Base-by-base conservation (phyloP, 2,329 filamentous ascomycete genomes). In the Botrytis aclada region DNA sequence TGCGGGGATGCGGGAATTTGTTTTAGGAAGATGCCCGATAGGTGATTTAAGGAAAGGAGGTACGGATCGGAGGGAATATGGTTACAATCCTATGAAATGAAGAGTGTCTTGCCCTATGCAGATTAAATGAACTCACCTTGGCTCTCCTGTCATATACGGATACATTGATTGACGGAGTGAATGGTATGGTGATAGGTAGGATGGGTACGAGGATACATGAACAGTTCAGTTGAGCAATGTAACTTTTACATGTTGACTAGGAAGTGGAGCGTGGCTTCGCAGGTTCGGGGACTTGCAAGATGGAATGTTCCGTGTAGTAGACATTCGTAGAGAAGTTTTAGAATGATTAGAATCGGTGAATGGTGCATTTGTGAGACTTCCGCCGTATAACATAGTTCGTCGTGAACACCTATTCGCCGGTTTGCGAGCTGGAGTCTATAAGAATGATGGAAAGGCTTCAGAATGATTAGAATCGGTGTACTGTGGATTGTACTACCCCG, bases 261-360 rank as follows among this genome's bases (percentile, higher is more conserved):
- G 47, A 72, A 43, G 51, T 34, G n/a, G 66, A 51, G 47, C 63
- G 62, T 72, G 62, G 70, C 70, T 67, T 67, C 70, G 62, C 62
- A 72, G 62, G 69, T 47, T 61, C 70, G 70, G 70, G 51, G 70
- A 72, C 70, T 72, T 67, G 63, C 60, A 51, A 37, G 70, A 72
- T 72, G 37, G 8, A 51, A 43, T 51, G 34, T 60, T 22, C 34
- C 37, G 22, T 25, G 25, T 12, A 18, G 18, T 70, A 12, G 22
- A 32, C 25, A 8, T 41, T 29, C 29, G n/a, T 51, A 51, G 63
- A 43, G 65, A 69, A 69, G 65, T 47, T 56, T 69, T 56, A 56
- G 65, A 56, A 69, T 69, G n/a, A 56, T 69, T 32, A 56, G 65
- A 58, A 69, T 67, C 18, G 65, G 65, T 56, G 64, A 54, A 22